Base-by-base conservation (phyloP, 768 basidiomycete species). In the Dendrothele bispora region DNA sequence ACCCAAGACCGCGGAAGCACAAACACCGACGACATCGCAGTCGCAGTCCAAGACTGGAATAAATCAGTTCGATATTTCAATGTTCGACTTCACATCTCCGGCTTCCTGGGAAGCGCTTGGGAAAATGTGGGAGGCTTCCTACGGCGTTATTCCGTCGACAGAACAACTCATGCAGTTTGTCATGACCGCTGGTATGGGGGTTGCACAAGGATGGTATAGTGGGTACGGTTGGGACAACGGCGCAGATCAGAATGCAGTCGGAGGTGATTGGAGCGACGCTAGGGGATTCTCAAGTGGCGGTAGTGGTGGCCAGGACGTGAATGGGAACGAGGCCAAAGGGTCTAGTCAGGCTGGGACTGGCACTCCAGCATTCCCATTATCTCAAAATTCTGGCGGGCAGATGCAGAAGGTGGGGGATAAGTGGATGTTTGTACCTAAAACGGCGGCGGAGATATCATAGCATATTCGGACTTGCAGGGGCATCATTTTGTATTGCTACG, bases 61-160 rank as follows among this genome's bases (percentile, higher is more conserved):
- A 64, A 82, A 87, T 51, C 71, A 68, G 48, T 88, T 91, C 76
- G 78, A 90, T 70, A 70, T 81, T 56, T 60, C 77, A 53, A 74
- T 77, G 39, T 93, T 93, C 77, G 79, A 91, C 72, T 82, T 81
- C 46, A 83, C 84, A 24, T 73, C 78, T 36, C 78, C 91, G 45
- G 65, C 78, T 43, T 84, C 87, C 63, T 94, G 91, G 91, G 82
- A 86, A 71, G 77, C 79, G 48, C 78, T 94, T 50, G 86, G 86
- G 62, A 81, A 80, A 61, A 82, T 88, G 73, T 92, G 87, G 88
- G 67, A 75, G 61, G 72, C 74, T 47, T 84, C 86, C 43, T 67
- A 86, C 64, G 86, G 88, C 34, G 75, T 78, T 57, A 40, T 71
- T 55, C 90, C 90, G 24, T 77, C 86, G 48, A 83, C 84, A 57